Percentiles rank a stretch among this genome's conserved stretches.
These are phyloP conservation scores for Exophiala aquamarina DNA, from an alignment of 2,329 filamentous ascomycete species.

Conservation along the genomic window DNA sequence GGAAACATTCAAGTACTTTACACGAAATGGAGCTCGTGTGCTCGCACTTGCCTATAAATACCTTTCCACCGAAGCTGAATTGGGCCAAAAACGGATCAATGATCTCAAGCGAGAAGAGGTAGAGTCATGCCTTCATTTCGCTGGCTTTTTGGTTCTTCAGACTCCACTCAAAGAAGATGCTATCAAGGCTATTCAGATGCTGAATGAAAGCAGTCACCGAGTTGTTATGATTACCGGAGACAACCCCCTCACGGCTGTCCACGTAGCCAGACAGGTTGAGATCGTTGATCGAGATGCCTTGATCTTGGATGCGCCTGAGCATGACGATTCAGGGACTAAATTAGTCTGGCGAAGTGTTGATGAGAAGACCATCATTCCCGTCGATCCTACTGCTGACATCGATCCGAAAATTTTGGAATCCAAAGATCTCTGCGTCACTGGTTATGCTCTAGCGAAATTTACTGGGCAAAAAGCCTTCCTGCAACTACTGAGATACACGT, in stretches of 20 bases:
- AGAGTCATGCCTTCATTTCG: constrained; percentile 80
- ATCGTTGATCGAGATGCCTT: constrained; percentile 95
- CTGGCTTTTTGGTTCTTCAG: constrained; percentile 92
- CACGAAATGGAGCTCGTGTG: constrained; percentile 90
- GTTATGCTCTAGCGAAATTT: constrained; percentile 88
- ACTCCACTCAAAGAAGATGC: constrained; percentile 96
- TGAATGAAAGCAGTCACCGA: constrained; percentile 97
- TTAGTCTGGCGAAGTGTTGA: constrained; percentile 95
- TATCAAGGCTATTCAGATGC: constrained; percentile 88
- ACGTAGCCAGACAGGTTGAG: constrained; percentile 92
- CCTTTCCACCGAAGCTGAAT: constrained; percentile 75
- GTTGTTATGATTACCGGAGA: constrained; percentile 99
- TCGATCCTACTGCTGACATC: constrained; percentile 78
- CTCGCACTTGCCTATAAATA: constrained; percentile 93
- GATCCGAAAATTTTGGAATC: constrained; percentile 76
- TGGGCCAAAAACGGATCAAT: constrained; percentile 83
- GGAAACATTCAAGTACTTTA: constrained; percentile 98
- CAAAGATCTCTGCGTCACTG: constrained; percentile 94
- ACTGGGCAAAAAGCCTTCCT: constrained; percentile 74
- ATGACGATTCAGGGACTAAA: constrained; percentile 75
- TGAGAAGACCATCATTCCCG: constrained; percentile 80
- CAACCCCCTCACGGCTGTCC: constrained; percentile 92
- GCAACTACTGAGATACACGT: constrained; percentile 80
- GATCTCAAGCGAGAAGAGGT: constrained; percentile 91
- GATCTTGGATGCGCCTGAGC: constrained; percentile 91